phyloP scores from a whole-genome alignment of 768 basidiomycete species.

The Chalciporus sphaerocephalus region DNA sequence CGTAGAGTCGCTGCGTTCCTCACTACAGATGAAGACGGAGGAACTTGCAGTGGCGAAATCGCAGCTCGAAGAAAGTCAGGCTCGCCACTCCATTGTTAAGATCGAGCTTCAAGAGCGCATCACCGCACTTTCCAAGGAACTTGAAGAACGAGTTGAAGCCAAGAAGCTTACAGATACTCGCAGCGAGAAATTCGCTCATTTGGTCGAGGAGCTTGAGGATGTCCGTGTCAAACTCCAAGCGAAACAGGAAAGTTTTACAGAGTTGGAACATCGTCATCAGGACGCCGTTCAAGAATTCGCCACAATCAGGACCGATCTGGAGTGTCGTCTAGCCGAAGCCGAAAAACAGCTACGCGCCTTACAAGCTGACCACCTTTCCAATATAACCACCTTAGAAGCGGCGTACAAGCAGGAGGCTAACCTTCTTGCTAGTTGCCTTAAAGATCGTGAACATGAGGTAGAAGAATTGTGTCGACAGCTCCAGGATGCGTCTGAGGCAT shows the following conservation, averaged over 20 bases:
- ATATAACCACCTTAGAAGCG: conserved; percentile 28
- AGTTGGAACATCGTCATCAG: conserved; percentile 26
- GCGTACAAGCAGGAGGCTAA: conserved; percentile 31
- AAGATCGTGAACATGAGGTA: conserved; percentile 35
- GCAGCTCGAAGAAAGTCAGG: conserved; percentile 31
- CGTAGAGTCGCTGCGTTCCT: conserved; percentile 37
- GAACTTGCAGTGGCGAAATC: conserved; percentile 35
- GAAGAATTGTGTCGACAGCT: conserved; percentile 36
- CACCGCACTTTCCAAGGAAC: conserved; percentile 18
- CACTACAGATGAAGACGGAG: conserved; percentile 32
- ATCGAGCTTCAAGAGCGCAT: conserved; percentile 29
- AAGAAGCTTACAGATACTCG: conserved; percentile 9
- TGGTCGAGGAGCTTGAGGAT: conserved; percentile 26
- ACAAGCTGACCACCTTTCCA: conserved; percentile 25
- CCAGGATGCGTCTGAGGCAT: conserved; percentile 35
- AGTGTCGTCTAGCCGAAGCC: conserved; percentile 25
- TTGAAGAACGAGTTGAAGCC: conserved; percentile 13
- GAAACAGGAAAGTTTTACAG: conserved; percentile 20
- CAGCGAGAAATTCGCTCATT: conserved; percentile 14
- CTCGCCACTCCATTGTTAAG: conserved; percentile 32
- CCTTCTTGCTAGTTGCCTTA: conserved; percentile 36
- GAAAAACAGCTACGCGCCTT: conserved; percentile 21
- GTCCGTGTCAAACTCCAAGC: conserved; percentile 19
- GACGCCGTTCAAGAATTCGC: conserved; percentile 24
- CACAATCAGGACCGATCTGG: conserved; percentile 28